Evolutionary conservation across 768 basidiomycete species (phyloP), one percentile per base, ranked within the genome.

Genomic region (Fistulinella prunicolor): DNA sequence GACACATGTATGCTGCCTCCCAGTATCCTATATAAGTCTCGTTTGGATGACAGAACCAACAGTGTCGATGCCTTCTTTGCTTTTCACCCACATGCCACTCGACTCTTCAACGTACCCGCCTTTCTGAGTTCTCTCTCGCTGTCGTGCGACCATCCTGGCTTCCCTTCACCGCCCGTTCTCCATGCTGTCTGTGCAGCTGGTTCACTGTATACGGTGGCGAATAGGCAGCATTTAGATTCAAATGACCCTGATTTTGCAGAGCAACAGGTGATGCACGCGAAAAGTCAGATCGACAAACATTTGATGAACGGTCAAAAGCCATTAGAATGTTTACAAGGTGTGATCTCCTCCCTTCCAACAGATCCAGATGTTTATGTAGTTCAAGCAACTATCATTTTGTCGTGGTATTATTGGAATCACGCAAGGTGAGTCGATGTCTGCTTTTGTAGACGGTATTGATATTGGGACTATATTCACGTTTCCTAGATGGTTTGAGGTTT

Each of bases 131-230:
- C 81, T 1, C 75, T 93, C 35, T 68, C 77, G 0, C 69, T 89
- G 5, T 79, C 86, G 1, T 84, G 85, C 0, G 76, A 72, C 20
- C 85, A 89, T 54, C 77, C 81, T 4, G 80, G 83, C 47, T 94
- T 91, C 58, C 92, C 92, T 8, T 74, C 77, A 26, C 62, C 77
- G 6, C 76, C 84, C 9, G 67, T 92, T 34, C 75, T 94, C 0
- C 91, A 94, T 60, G 88, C 89, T n/a, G 87, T 94, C 42, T 91
- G 89, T 65, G 90, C 89, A 2, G 73, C 85, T 29, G 84, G 86
- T 14, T 83, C 87, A 48, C 68, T 85, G 19, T 90, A 89, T 55
- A 89, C 86, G 1, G 81, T 83, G 14, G 83, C 80, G 3, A 79
- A 38, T 22, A 49, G 48, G 42, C 56, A 51, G 19, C 47, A 53